Percentiles rank a stretch among this genome's conserved stretches.
These are phyloP conservation scores for Leccinellum rugosiceps DNA, from an alignment of 768 basidiomycete species.

Conservation along the genomic window DNA sequence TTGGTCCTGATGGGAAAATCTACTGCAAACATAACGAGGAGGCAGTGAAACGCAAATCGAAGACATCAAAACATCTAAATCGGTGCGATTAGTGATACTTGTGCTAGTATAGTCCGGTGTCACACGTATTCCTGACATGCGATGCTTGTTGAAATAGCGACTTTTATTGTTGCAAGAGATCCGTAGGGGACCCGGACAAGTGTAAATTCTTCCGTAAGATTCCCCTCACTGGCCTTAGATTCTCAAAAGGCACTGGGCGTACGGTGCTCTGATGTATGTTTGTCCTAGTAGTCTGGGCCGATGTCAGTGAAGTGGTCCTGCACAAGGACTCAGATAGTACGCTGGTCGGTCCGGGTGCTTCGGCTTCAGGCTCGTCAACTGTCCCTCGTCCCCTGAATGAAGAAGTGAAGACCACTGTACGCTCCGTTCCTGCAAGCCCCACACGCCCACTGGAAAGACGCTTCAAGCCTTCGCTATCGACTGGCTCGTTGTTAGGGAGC, in stretches of 20 bases:
- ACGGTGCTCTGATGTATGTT: not conserved
- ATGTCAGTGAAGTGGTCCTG: constrained; percentile 22
- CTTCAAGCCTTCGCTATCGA: not conserved
- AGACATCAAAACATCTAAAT: constrained; percentile 31
- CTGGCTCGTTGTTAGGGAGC: not conserved
- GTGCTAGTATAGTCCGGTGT: not conserved
- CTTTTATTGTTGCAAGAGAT: constrained; percentile 40
- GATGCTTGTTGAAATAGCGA: constrained; percentile 19
- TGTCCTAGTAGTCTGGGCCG: constrained; percentile 34
- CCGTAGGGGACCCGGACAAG: constrained; percentile 2
- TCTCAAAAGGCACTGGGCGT: not conserved
- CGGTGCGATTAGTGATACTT: constrained; percentile 34
- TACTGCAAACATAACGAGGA: constrained; percentile 37
- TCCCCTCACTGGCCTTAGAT: not conserved
- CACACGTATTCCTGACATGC: constrained; percentile 5
- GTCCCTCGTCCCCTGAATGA: not conserved
- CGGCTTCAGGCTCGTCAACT: not conserved
- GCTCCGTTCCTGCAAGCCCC: not conserved
- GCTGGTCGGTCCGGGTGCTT: not conserved
- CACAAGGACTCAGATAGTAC: not conserved
- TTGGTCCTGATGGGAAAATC: constrained; percentile 32
- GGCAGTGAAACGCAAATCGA: constrained; percentile 33
- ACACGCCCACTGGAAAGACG: not conserved
- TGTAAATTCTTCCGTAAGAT: constrained; percentile 41
- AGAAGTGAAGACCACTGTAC: not conserved